Base-by-base conservation (phyloP, 257 asterid species). In the Agastache rugosa region DNA sequence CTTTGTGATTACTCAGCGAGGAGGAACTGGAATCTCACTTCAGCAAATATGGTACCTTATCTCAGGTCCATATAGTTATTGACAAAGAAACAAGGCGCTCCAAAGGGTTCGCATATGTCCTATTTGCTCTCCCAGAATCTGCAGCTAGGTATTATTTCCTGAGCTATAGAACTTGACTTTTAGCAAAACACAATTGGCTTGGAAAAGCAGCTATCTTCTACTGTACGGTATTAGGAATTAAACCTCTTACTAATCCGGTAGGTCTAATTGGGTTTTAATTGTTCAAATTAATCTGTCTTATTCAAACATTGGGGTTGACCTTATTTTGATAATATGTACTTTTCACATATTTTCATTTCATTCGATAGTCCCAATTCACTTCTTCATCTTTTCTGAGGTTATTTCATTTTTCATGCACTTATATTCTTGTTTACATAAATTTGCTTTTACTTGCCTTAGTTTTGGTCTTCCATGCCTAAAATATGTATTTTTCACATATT, bases 41-140 rank as follows among this genome's bases (percentile, higher is more conserved):
- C 67, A 77, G 87, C 83, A 89, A 79, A 81, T 87, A 70, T 75
- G 99, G 99, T 8, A 77, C 79, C 68, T 60, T 92, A 64, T 79
- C 91, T 55, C 87, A 87, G 85, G 97, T 83, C 78, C 97, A 92
- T 84, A 87, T 94, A 78, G 97, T 94, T 76, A 83, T 92, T 67
- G 98, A 94, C 81, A 90, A 86, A 84, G 97, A 89, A 45, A 87
- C 98, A 27, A 92, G 87, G 73, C 87, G 90, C 84, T 94, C 99
- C 75, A 94, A 85, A 78, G 99, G 98, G 75, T 41, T 89, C 81
- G 98, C 91, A 44, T 94, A 82, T 83, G 86, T 94, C 78, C 93
- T 67, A 61, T 94, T 85, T 81, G 74, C 88, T 51, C 85, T 86
- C 69, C 96, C 96, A 75, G 98, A 94, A 83, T 87, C 95, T 82